phyloP scores from a whole-genome alignment of 2,329 filamentous ascomycete species.

The Chaetothyriales sp. region DNA sequence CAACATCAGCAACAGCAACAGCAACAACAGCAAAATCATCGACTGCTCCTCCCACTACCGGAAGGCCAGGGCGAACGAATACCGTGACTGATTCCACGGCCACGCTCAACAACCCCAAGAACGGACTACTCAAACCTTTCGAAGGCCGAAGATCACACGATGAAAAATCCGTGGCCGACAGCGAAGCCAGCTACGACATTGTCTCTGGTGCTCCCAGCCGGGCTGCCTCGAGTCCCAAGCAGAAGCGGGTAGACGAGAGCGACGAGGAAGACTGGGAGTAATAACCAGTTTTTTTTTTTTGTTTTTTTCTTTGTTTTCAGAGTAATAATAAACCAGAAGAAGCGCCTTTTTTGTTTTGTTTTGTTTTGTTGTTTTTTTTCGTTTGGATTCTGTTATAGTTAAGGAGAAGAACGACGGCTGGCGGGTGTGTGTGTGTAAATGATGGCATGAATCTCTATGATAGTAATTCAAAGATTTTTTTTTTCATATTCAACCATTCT shows the following conservation, averaged over 20 bases:
- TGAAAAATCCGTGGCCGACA: constrained; percentile 78
- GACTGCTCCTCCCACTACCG: constrained; percentile 3
- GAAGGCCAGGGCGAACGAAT: constrained; percentile 7
- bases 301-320: no score
- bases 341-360: no score
- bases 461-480: no score
- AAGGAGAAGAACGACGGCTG: no score
- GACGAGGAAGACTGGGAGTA: constrained; percentile 30
- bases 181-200: constrained; percentile 90
- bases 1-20: no score
- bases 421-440: no score
- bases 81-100: background rate
- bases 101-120: background rate
- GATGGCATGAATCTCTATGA: no score
- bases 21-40: no score
- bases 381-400: no score
- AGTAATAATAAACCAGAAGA: no score
- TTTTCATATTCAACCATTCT: no score
- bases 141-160: constrained; percentile 58
- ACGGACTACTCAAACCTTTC: constrained; percentile 38
- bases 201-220: constrained; percentile 70
- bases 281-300: background rate
- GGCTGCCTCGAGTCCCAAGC: constrained; percentile 51
- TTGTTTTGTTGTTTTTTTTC: no score
- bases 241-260: constrained; percentile 38